Evolutionary conservation across 495 filamentous ascomycete species (phyloP).

Genomic region (Neurospora sp.): DNA sequence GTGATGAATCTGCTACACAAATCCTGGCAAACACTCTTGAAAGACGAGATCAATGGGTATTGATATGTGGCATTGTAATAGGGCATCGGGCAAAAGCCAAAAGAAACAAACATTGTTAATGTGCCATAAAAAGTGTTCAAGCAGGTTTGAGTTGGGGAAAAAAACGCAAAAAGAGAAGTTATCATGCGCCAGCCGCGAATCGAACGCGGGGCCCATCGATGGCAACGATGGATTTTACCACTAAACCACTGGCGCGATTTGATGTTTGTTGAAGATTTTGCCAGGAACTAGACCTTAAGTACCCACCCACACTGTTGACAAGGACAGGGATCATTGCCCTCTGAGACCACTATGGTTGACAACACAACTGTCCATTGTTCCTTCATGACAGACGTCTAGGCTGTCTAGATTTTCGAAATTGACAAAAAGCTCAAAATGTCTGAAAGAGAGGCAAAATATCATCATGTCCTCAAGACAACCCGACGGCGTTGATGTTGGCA

Average conservation of each 20-base stretch:
- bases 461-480: background rate
- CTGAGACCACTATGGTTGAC: background rate
- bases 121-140: background rate
- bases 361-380: background rate
- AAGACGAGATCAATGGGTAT: background rate
- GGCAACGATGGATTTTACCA: constrained; percentile 47
- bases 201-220: constrained; percentile 45
- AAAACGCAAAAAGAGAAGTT: background rate
- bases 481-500: background rate
- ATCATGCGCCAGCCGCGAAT: constrained; percentile 37
- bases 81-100: background rate
- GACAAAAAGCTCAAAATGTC: background rate
- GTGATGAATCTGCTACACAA: background rate
- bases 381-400: background rate
- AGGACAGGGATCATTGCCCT: background rate
- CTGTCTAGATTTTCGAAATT: background rate
- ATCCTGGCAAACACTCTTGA: background rate
- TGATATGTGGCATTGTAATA: too few relatives aligned
- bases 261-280: background rate
- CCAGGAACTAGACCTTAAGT: background rate
- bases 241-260: constrained; percentile 32
- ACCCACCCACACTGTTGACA: background rate
- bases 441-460: background rate
- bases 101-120: background rate
- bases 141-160: background rate